Base-by-base conservation (phyloP, 2,329 filamentous ascomycete genomes). In the Microdochium bolleyi region DNA sequence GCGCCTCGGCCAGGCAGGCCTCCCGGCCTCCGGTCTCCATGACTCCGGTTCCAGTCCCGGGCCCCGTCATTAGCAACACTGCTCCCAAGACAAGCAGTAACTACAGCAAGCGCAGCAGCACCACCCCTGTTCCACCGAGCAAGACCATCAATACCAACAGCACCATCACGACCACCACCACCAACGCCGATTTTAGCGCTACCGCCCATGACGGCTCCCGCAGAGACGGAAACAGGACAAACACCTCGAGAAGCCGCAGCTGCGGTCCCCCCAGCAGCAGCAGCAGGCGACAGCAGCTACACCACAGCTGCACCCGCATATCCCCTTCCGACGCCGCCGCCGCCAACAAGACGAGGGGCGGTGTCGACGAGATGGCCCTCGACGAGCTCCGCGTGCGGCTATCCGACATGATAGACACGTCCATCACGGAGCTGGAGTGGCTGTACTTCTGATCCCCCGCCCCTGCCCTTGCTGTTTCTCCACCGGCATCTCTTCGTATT, bases 311-410 rank as follows among this genome's bases (percentile, higher is more conserved):
- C 27, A 11, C 27, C 5, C 27, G 27, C 27, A 30, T 5, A 30
- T 5, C 24, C 4, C 24, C 44, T n/a, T 11, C 21, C 44, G 22
- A 11, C 44, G 22, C 16, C 21, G 22, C 44, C 44, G 22, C 44
- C 19, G 24, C 16, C 44, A 5, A 16, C 5, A 24, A 22, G 5
- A 22, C 22, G 8, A 24, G 22, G 24, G 22, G 48, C 41, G n/a
- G 49, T 57, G 38, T 19, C 41, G 25, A 54, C 22, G 64, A 66
- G 56, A 64, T 64, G 50, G 64, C 62, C 21, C 53, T 66, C 2
- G 64, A 67, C 22, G 64, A 67, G 53, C 57, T 66, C n/a, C 59
- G 64, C 51, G 61, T 56, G 49, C 54, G 64, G 32, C 55, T 67
- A 13, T 66, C 63, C 10, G 54, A 54, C 30, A 58, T 67, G 24